These are phyloP conservation scores for Fusarium sp. DNA, from an alignment of 2,329 filamentous ascomycete species.

Conservation along the genomic window DNA sequence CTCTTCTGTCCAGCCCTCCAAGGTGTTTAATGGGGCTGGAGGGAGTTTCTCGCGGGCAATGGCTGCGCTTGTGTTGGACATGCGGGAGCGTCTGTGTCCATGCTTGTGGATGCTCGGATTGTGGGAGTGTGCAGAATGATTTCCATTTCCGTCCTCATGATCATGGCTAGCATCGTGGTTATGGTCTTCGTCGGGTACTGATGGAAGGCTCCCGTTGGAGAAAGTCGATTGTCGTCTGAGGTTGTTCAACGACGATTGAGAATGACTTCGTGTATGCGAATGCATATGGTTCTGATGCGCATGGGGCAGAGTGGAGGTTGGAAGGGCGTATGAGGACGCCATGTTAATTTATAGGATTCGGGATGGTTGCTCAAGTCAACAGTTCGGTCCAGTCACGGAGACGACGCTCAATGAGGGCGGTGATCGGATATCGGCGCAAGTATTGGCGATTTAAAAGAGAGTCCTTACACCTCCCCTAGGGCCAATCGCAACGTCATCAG, in stretches of 20 bases:
- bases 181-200: constrained; percentile 46
- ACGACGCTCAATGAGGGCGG: constrained; percentile 3
- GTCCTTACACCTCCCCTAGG: constrained; percentile 24
- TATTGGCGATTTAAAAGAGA: constrained; percentile 29
- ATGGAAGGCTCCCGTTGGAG: constrained; percentile 45
- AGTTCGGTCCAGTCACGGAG: background rate
- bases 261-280: constrained; percentile 50
- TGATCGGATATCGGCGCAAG: constrained; percentile 32
- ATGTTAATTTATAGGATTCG: constrained; percentile 43
- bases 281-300: constrained; percentile 55
- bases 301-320: constrained; percentile 59
- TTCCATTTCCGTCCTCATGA: constrained; percentile 31
- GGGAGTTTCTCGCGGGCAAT: constrained; percentile 44
- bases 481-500: constrained; percentile 42
- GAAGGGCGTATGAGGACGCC: constrained; percentile 63
- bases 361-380: constrained; percentile 5
- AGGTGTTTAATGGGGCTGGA: constrained; percentile 46
- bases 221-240: constrained; percentile 45
- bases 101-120: constrained; percentile 40
- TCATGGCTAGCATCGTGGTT: constrained; percentile 38
- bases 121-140: constrained; percentile 37
- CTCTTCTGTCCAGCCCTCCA: constrained; percentile 53
- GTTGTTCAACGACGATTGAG: constrained; percentile 52
- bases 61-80: constrained; percentile 42
- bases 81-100: constrained; percentile 43